These are phyloP conservation scores for Symmetrospora coprosmae DNA, from an alignment of 768 basidiomycete genomes.

Conservation along the genomic window DNA sequence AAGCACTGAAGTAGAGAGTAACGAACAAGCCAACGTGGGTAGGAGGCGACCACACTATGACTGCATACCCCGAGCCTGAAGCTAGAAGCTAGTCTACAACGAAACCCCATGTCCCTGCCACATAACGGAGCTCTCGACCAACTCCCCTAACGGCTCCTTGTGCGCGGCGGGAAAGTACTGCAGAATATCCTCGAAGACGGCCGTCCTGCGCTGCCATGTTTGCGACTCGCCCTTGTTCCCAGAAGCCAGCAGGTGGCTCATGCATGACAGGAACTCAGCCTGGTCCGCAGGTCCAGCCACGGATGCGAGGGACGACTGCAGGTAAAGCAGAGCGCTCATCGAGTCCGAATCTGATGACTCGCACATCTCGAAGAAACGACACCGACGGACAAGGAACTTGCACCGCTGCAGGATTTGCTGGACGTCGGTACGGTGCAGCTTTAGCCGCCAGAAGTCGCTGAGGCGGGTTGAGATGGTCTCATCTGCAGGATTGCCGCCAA, in stretches of 20 bases:
- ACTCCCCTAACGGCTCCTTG: conserved; percentile 24
- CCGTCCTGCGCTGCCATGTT: conserved; percentile 18
- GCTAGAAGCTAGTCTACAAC: too few species aligned
- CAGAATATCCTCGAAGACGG: conserved; percentile 25
- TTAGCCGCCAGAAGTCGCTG: conserved; percentile 19
- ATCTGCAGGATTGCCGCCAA: conserved; percentile 20
- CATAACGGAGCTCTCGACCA: too few species aligned
- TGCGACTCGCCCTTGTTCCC: background rate
- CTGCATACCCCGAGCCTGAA: too few species aligned
- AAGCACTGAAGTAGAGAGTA: too few species aligned
- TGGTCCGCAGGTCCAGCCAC: conserved; percentile 27
- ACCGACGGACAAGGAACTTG: conserved; percentile 30
- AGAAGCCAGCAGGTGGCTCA: conserved; percentile 27
- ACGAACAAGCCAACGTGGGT: too few species aligned
- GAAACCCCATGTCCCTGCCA: too few species aligned
- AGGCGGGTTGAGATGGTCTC: background rate
- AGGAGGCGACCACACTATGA: too few species aligned
- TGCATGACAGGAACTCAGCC: conserved; percentile 30
- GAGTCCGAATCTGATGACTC: conserved; percentile 4
- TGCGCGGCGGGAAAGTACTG: conserved; percentile 23
- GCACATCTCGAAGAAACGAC: conserved; percentile 21
- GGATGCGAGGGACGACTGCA: conserved; percentile 28
- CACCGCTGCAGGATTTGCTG: conserved; percentile 26
- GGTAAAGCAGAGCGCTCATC: conserved; percentile 28
- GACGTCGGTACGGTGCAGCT: conserved; percentile 20